Percentiles rank a stretch among this genome's conserved stretches.
These are phyloP conservation scores for Dissophora globulifera DNA, from an alignment of 192 early-diverging fungal genomes.

Conservation along the genomic window DNA sequence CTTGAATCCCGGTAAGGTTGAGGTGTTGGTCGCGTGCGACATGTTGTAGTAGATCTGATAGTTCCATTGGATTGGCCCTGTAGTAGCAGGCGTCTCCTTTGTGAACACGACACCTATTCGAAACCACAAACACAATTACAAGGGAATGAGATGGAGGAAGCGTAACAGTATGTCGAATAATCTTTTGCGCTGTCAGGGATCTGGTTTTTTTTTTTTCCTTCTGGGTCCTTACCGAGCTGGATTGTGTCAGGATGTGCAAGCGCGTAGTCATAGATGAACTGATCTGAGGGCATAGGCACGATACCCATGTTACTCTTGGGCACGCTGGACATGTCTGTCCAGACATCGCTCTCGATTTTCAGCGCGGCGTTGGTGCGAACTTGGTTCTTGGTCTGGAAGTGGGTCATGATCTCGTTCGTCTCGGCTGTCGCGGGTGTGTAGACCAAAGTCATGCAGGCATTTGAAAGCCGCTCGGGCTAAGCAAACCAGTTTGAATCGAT, in stretches of 20 bases:
- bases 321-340: constrained; percentile 16
- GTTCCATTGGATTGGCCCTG: constrained; percentile 60
- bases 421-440: constrained; percentile 31
- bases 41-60: constrained; percentile 83
- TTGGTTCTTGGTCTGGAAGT: constrained; percentile 41
- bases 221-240: constrained; percentile 65
- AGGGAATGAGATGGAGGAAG: too few species aligned
- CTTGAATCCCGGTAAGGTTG: constrained; percentile 60
- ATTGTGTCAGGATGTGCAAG: constrained; percentile 73
- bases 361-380: constrained; percentile 22
- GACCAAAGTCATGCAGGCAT: constrained; percentile 43
- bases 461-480: constrained; percentile 38
- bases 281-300: constrained; percentile 61
- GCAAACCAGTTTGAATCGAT: too few species aligned
- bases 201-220: not conserved
- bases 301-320: constrained; percentile 59
- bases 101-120: constrained; percentile 41
- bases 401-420: constrained; percentile 38
- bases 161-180: too few species aligned
- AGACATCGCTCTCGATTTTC: constrained; percentile 25
- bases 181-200: too few species aligned
- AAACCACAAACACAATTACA: not conserved
- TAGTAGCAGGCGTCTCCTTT: constrained; percentile 10
- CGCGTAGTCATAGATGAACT: constrained; percentile 77
- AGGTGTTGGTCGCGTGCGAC: constrained; percentile 64